These are phyloP conservation scores for Apiospora aurea DNA, from an alignment of 2,329 filamentous ascomycete species.

Conservation along the genomic window DNA sequence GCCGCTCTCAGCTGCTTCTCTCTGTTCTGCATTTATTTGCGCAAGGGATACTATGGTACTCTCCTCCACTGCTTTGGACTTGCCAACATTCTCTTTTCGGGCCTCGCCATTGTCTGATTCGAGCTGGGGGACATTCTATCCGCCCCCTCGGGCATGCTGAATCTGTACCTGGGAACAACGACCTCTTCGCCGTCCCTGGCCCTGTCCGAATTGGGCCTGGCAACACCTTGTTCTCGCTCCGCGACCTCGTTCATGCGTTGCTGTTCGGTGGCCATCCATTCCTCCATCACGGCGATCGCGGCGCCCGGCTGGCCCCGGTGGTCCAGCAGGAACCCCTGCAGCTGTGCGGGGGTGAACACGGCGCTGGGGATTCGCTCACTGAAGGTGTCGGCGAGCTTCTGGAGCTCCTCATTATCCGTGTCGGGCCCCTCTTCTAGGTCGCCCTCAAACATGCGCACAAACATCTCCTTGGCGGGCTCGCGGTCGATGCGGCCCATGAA, in stretches of 20 bases:
- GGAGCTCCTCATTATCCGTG: slow-evolving; percentile 29
- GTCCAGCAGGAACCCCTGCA: slow-evolving; percentile 36
- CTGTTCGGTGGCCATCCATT: neutral
- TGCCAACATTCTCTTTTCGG: too few relatives aligned
- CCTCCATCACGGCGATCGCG: slow-evolving; percentile 12
- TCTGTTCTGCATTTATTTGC: too few relatives aligned
- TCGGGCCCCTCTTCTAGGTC: slow-evolving; percentile 30
- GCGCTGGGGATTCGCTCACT: slow-evolving; percentile 31
- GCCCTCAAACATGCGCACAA: slow-evolving; percentile 35
- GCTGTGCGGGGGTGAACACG: slow-evolving; percentile 38
- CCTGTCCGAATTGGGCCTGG: neutral
- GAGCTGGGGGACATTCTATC: neutral
- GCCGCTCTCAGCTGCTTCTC: too few relatives aligned
- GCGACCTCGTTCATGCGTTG: neutral
- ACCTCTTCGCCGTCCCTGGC: neutral
- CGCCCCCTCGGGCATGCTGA: too few relatives aligned
- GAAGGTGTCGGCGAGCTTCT: slow-evolving; percentile 25
- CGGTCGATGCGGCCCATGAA: slow-evolving; percentile 56
- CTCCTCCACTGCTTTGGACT: too few relatives aligned
- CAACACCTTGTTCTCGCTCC: neutral
- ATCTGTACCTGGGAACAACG: too few relatives aligned
- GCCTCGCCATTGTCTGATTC: too few relatives aligned
- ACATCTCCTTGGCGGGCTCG: slow-evolving; percentile 36
- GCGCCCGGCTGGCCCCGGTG: slow-evolving; percentile 25
- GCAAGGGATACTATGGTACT: too few relatives aligned